Conservation (phyloP, 106 monocot species). For the Dactylorhiza incarnata region DNA sequence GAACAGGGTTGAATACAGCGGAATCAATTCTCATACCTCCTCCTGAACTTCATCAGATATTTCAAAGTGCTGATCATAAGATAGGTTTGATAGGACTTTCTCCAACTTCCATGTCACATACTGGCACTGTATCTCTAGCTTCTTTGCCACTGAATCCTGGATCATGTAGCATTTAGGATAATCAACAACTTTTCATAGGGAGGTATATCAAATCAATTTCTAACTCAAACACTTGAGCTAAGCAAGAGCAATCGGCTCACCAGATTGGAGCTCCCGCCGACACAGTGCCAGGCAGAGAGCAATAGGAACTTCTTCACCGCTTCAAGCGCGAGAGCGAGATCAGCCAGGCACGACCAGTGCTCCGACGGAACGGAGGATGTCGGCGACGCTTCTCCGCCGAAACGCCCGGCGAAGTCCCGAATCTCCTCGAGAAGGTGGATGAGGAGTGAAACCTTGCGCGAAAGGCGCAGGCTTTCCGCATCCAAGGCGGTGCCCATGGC, state of each 20-base stretch:
- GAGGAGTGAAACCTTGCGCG: slow-evolving; percentile 62
- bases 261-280: background rate
- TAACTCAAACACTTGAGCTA: background rate
- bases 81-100: slow-evolving; percentile 49
- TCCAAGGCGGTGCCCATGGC: slow-evolving; percentile 11
- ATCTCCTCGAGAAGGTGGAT: slow-evolving; percentile 70
- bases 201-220: background rate
- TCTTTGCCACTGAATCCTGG: slow-evolving; percentile 36
- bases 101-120: slow-evolving; percentile 84
- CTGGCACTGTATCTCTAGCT: slow-evolving; percentile 44
- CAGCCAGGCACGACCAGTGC: slow-evolving; percentile 16
- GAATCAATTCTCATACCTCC: slow-evolving; percentile 39
- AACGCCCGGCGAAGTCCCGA: slow-evolving; percentile 18
- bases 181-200: background rate
- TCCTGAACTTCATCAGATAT: slow-evolving; percentile 93
- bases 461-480: slow-evolving; percentile 37
- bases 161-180: slow-evolving; percentile 13
- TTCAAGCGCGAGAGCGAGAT: slow-evolving; percentile 39
- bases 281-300: slow-evolving; percentile 7
- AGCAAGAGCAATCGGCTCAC: background rate
- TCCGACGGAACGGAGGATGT: background rate
- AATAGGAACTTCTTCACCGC: slow-evolving; percentile 45
- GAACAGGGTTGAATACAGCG: background rate
- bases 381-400: slow-evolving; percentile 4
- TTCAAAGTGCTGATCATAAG: slow-evolving; percentile 56